Conservation (phyloP, 306 rosid species). For the Dryas alaskensis region DNA sequence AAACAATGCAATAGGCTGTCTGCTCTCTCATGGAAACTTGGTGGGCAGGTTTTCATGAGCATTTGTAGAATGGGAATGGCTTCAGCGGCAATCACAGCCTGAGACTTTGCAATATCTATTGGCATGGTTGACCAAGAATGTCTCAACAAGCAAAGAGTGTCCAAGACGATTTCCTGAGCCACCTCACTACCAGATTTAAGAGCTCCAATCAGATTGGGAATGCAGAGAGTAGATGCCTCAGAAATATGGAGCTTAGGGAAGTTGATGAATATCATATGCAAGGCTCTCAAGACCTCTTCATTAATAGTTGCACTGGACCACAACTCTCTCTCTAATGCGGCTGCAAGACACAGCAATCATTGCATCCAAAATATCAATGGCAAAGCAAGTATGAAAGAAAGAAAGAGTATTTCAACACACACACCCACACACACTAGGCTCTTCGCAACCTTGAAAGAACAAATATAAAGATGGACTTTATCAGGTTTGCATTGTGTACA, state of each 20-base stretch:
- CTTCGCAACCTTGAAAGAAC: background rate
- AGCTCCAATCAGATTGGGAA: constrained; percentile 92
- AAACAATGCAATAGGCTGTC: constrained; percentile 89
- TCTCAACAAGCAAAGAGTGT: constrained; percentile 70
- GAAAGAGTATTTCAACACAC: background rate
- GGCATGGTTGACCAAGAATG: constrained; percentile 98
- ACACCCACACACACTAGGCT: background rate
- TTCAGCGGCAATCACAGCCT: constrained; percentile 86
- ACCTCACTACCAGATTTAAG: constrained; percentile 82
- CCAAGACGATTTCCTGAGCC: constrained; percentile 89
- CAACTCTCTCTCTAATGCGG: constrained; percentile 88
- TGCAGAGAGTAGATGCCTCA: constrained; percentile 93
- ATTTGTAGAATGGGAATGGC: constrained; percentile 95
- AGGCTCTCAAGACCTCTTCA: constrained; percentile 87
- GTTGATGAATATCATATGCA: constrained; percentile 82
- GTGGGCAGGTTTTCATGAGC: constrained; percentile 99
- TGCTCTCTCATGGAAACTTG: constrained; percentile 96
- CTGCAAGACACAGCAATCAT: constrained; percentile 51
- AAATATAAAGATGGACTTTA: background rate
- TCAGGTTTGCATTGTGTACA: background rate
- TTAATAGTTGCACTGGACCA: constrained; percentile 90
- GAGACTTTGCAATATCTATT: constrained; percentile 79
- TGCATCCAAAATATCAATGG: constrained; percentile 15
- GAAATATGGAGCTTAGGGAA: constrained; percentile 91
- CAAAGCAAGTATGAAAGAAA: background rate